Conservation (phyloP, 2,329 filamentous ascomycete species). For the Trichoderma pleuroti region DNA sequence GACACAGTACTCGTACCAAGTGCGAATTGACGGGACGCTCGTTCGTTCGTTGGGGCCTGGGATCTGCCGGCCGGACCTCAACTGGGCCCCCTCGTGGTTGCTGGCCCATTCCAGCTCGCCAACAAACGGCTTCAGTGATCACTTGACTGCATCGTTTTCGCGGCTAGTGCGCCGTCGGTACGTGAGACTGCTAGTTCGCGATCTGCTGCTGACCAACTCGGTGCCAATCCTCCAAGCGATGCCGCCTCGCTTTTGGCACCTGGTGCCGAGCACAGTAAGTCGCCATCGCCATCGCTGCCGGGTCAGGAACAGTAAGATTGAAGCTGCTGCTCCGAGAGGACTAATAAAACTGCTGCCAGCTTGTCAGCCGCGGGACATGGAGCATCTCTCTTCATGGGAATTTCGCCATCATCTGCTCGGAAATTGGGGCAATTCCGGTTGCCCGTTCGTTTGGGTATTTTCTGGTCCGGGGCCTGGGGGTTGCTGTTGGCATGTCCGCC, state of each 20-base stretch:
- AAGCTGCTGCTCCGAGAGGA: background rate
- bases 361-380: background rate
- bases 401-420: background rate
- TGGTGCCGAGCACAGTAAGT: background rate
- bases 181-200: background rate
- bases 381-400: constrained; percentile 3
- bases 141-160: constrained; percentile 19
- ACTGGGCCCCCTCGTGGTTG: background rate
- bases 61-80: background rate
- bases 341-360: background rate
- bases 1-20: background rate
- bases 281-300: background rate
- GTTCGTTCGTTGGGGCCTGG: background rate
- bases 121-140: constrained; percentile 11
- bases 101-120: constrained; percentile 6
- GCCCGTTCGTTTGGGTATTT: background rate
- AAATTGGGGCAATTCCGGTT: background rate
- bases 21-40: background rate
- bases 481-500: background rate
- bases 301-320: background rate
- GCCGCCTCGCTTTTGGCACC: background rate
- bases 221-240: constrained; percentile 13
- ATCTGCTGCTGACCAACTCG: constrained; percentile 14
- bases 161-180: constrained; percentile 4
- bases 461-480: background rate